Conservation (phyloP, 78 protist genomes). For the Polysphondylium violaceum region DNA sequence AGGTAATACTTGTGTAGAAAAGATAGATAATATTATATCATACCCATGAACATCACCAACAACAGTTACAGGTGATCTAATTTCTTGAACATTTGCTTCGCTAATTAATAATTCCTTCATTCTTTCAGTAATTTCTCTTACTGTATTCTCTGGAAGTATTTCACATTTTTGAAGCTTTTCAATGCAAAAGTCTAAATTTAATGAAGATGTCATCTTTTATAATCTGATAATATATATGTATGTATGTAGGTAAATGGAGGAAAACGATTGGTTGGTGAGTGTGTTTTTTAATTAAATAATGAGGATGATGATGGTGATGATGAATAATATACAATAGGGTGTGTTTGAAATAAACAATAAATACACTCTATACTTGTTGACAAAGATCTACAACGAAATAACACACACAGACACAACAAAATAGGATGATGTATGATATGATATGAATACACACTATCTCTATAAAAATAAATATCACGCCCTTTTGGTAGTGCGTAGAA, state of each 20-base stretch:
- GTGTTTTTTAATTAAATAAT: no score
- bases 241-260: not conserved
- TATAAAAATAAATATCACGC: no score
- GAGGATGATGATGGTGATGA: no score
- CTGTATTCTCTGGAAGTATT: constrained; percentile 56
- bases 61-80: constrained; percentile 96
- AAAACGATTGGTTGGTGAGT: not conserved
- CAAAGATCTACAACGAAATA: no score
- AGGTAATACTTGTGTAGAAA: not conserved
- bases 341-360: no score
- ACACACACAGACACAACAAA: no score
- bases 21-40: not conserved
- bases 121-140: constrained; percentile 73
- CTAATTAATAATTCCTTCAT: constrained; percentile 88
- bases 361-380: no score
- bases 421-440: no score
- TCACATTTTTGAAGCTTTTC: constrained; percentile 78
- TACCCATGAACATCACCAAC: constrained; percentile 98
- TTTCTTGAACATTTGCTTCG: constrained; percentile 93
- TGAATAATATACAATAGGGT: no score
- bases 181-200: constrained; percentile 78
- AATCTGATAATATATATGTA: not conserved
- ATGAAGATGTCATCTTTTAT: constrained; percentile 17
- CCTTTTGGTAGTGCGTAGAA: no score
- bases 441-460: no score